Conservation (phyloP, 768 basidiomycete genomes). For the Calocera cornea region DNA sequence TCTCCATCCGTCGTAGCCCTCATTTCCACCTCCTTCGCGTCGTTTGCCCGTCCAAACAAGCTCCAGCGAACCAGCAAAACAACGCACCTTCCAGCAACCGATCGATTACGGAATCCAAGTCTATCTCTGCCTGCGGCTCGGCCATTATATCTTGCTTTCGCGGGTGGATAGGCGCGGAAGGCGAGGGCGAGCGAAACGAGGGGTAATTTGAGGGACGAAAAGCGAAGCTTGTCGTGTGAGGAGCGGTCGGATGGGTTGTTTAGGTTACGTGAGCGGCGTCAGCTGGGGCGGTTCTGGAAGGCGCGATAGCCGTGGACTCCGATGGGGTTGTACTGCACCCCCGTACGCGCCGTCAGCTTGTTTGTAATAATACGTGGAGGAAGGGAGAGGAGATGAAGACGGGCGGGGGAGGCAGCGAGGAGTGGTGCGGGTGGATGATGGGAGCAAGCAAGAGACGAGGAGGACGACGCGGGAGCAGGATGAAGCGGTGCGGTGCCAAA, state of each 20-base stretch:
- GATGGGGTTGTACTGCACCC: not conserved
- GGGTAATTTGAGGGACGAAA: not conserved
- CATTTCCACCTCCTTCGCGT: not conserved
- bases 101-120: slow-evolving; percentile 99
- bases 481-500: slow-evolving; percentile 6
- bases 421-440: slow-evolving; percentile 1
- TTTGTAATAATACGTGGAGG: not conserved
- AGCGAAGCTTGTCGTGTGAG: not conserved
- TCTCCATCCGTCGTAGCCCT: not conserved
- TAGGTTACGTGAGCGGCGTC: slow-evolving; percentile 4
- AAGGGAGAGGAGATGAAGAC: not conserved
- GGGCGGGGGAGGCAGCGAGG: not conserved
- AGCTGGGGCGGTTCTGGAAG: not conserved
- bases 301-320: not conserved
- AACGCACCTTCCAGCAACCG: slow-evolving; percentile 86
- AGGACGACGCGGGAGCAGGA: slow-evolving; percentile 5
- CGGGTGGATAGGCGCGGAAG: not conserved
- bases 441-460: not conserved
- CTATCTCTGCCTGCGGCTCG: slow-evolving; percentile 56
- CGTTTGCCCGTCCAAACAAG: not conserved
- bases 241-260: slow-evolving; percentile 2
- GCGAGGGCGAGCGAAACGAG: not conserved
- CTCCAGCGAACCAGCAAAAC: slow-evolving; percentile 14
- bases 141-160: slow-evolving; percentile 11
- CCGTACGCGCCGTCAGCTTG: not conserved